Conservation (phyloP, 1,139 yeast species). For the Zygotorulaspora mrakii region DNA sequence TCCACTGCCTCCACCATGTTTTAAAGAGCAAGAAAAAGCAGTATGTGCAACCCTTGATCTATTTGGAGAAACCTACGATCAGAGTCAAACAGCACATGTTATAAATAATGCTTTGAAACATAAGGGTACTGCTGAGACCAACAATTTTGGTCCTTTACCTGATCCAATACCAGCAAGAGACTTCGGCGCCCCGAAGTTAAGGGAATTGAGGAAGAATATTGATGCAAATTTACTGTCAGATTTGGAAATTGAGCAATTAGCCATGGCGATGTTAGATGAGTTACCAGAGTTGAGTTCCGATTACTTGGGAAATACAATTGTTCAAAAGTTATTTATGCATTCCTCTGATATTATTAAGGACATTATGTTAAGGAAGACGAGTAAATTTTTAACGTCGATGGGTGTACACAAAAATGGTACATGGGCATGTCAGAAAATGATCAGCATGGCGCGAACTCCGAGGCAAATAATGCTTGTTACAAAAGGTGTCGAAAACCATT, state of each 20-base stretch:
- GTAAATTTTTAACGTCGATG: constrained; percentile 82
- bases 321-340: constrained; percentile 79
- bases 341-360: constrained; percentile 71
- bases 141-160: constrained; percentile 66
- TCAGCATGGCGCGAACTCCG: constrained; percentile 63
- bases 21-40: constrained; percentile 19
- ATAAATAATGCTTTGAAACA: constrained; percentile 40
- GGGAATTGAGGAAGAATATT: constrained; percentile 54
- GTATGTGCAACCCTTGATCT: constrained; percentile 28
- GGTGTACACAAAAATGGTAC: constrained; percentile 98
- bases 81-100: constrained; percentile 34
- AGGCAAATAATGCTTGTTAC: constrained; percentile 72
- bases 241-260: constrained; percentile 73
- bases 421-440: constrained; percentile 97
- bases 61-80: constrained; percentile 31
- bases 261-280: constrained; percentile 81
- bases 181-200: constrained; percentile 81
- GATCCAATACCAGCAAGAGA: constrained; percentile 60
- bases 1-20: constrained; percentile 35
- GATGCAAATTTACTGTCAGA: constrained; percentile 41
- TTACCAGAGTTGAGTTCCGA: constrained; percentile 89
- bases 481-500: constrained; percentile 70
- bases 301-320: constrained; percentile 92
- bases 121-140: constrained; percentile 38
- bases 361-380: constrained; percentile 73